Percentiles rank a stretch among this genome's conserved stretches.
These are phyloP conservation scores for Mycena latifolia DNA, from an alignment of 768 basidiomycete genomes.

Conservation along the genomic window DNA sequence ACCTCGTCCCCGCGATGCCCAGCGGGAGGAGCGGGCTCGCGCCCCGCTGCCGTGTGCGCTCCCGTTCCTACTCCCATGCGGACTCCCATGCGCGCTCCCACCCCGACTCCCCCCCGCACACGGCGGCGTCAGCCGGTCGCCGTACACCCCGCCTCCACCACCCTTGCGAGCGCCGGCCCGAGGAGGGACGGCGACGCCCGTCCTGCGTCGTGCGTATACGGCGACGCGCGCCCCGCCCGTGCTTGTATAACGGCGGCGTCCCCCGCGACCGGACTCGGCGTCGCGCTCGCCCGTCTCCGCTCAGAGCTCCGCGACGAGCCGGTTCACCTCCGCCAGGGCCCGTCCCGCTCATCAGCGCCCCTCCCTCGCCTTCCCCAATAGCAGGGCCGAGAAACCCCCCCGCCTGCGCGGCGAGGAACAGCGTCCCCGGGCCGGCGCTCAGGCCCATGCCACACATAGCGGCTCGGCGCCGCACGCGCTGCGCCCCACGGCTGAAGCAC, in stretches of 20 bases:
- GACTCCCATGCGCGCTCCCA: too few relatives aligned
- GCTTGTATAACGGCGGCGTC: background rate
- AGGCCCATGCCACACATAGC: background rate
- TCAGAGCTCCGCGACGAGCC: constrained; percentile 35
- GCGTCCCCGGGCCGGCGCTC: background rate
- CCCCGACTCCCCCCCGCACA: too few relatives aligned
- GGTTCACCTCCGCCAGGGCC: constrained; percentile 31
- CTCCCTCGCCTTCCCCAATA: too few relatives aligned
- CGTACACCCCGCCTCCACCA: constrained; percentile 2
- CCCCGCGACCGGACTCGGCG: constrained; percentile 22
- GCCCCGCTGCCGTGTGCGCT: background rate
- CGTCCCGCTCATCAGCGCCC: constrained; percentile 18
- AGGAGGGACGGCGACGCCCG: constrained; percentile 22
- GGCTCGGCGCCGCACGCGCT: constrained; percentile 28
- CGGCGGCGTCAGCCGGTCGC: too few relatives aligned
- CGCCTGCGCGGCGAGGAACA: constrained; percentile 21
- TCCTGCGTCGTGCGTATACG: too few relatives aligned
- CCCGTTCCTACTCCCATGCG: too few relatives aligned
- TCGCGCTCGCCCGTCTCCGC: constrained; percentile 18
- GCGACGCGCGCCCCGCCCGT: constrained; percentile 8
- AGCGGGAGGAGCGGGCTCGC: constrained; percentile 31
- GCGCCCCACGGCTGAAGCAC: constrained; percentile 32
- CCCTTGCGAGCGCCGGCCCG: constrained; percentile 22
- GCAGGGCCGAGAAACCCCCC: constrained; percentile 19
- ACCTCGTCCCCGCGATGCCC: constrained; percentile 37